These are phyloP conservation scores for Tremella mesenterica DNA, from an alignment of 768 basidiomycete species.

Conservation along the genomic window DNA sequence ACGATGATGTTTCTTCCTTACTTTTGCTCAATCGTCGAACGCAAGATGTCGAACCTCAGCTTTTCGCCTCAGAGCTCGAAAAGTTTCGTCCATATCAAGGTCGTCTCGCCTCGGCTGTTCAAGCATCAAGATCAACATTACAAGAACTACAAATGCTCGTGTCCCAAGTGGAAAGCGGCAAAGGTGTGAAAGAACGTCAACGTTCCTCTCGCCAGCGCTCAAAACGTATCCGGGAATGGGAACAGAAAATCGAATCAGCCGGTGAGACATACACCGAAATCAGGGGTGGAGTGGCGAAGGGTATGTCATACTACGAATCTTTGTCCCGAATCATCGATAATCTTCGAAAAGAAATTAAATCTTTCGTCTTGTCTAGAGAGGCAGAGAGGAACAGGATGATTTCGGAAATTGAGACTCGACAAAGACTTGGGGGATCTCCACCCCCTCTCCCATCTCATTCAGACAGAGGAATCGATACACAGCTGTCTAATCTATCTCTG, in stretches of 20 bases:
- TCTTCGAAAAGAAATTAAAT: constrained; percentile 55
- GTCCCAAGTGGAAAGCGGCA: constrained; percentile 62
- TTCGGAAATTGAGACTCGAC: constrained; percentile 63
- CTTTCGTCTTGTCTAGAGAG: constrained; percentile 58
- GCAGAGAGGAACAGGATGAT: constrained; percentile 63
- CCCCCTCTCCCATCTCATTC: constrained; percentile 15
- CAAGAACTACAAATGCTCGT: constrained; percentile 68
- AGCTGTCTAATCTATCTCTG: constrained; percentile 22
- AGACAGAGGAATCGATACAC: constrained; percentile 26
- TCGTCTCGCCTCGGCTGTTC: constrained; percentile 65
- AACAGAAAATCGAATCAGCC: constrained; percentile 62
- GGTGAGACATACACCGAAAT: constrained; percentile 81
- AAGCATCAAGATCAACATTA: constrained; percentile 63
- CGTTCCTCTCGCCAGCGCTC: constrained; percentile 75
- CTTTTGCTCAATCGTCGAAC: constrained; percentile 84
- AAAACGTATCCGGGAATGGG: constrained; percentile 64
- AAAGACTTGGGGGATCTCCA: constrained; percentile 50
- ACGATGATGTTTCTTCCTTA: constrained; percentile 91
- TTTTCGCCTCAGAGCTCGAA: constrained; percentile 89
- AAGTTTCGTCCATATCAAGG: constrained; percentile 90
- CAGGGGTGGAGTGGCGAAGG: constrained; percentile 75
- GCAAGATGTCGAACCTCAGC: constrained; percentile 66
- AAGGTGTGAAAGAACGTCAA: constrained; percentile 67
- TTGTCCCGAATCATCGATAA: constrained; percentile 57
- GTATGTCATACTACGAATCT: constrained; percentile 78